These are phyloP conservation scores for Berkeleyomyces basicola DNA, from an alignment of 2,329 filamentous ascomycete genomes.

Conservation along the genomic window DNA sequence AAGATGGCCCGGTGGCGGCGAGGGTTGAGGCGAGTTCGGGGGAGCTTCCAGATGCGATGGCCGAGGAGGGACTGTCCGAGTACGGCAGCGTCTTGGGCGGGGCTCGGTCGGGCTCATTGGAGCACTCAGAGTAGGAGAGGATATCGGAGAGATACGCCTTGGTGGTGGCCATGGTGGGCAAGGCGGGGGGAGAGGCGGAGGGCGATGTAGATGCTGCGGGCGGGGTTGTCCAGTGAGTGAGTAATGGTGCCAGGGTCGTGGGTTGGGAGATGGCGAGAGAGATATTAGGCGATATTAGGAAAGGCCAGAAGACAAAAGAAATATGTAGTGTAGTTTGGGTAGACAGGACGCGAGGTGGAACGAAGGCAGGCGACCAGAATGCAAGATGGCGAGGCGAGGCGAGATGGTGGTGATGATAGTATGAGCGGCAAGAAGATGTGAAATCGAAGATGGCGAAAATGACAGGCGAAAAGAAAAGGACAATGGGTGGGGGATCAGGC, in stretches of 20 bases:
- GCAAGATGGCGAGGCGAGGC: neutral
- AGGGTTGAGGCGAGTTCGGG: neutral
- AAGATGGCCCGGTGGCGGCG: neutral
- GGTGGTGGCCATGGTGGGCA: constrained; percentile 6
- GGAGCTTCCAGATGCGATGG: neutral
- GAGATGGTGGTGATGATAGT: too few relatives aligned
- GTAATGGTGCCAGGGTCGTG: too few relatives aligned
- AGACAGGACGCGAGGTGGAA: neutral
- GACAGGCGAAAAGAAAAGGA: too few relatives aligned
- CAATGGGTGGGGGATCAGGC: too few relatives aligned
- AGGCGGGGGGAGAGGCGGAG: too few relatives aligned
- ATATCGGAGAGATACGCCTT: constrained; percentile 5
- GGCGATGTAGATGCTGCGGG: neutral
- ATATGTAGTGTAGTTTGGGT: neutral
- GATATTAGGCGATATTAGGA: neutral
- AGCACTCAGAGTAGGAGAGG: neutral
- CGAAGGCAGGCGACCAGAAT: neutral
- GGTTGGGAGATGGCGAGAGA: neutral
- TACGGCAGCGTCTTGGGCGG: neutral
- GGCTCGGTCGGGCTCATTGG: neutral
- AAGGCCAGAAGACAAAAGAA: neutral
- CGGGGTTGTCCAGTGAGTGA: neutral
- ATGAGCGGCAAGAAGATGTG: too few relatives aligned
- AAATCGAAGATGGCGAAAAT: too few relatives aligned
- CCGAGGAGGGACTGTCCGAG: neutral